These are phyloP conservation scores for Nothophaeocryptopus gaeumannii DNA, from an alignment of 2,329 filamentous ascomycete species.

Conservation along the genomic window DNA sequence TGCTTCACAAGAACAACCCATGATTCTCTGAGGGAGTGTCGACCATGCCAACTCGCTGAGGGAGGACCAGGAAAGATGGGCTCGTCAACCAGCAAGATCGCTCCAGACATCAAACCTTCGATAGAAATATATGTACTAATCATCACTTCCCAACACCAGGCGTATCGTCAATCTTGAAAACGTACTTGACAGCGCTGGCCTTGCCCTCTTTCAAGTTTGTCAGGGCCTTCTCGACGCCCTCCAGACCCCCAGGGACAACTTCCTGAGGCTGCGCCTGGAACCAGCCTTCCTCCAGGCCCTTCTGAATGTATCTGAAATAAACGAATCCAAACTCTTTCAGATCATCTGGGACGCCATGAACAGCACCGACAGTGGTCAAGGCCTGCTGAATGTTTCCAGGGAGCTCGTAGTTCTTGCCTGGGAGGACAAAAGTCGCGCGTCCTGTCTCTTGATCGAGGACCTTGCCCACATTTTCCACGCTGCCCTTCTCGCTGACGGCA, in stretches of 20 bases:
- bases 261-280: constrained; percentile 42
- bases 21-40: too few relatives aligned
- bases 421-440: constrained; percentile 35
- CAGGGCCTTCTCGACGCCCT: constrained; percentile 54
- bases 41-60: too few relatives aligned
- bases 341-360: constrained; percentile 27
- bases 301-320: constrained; percentile 33
- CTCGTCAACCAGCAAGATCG: too few relatives aligned
- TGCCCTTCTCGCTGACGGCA: constrained; percentile 31
- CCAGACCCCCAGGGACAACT: constrained; percentile 54
- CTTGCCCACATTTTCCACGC: constrained; percentile 39
- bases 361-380: constrained; percentile 39
- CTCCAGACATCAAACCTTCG: too few relatives aligned
- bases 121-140: neutral
- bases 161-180: constrained; percentile 56
- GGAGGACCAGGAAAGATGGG: too few relatives aligned
- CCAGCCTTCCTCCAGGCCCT: constrained; percentile 37
- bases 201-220: constrained; percentile 57
- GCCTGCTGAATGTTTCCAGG: constrained; percentile 39
- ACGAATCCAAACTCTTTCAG: constrained; percentile 38
- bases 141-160: constrained; percentile 16
- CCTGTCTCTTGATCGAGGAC: constrained; percentile 37
- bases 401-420: constrained; percentile 42
- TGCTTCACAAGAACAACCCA: too few relatives aligned
- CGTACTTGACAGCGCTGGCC: constrained; percentile 63